Evolutionary conservation across 2,329 filamentous ascomycete species (phyloP), one percentile per base, ranked within the genome.

Genomic region (Trichoderma sp.): DNA sequence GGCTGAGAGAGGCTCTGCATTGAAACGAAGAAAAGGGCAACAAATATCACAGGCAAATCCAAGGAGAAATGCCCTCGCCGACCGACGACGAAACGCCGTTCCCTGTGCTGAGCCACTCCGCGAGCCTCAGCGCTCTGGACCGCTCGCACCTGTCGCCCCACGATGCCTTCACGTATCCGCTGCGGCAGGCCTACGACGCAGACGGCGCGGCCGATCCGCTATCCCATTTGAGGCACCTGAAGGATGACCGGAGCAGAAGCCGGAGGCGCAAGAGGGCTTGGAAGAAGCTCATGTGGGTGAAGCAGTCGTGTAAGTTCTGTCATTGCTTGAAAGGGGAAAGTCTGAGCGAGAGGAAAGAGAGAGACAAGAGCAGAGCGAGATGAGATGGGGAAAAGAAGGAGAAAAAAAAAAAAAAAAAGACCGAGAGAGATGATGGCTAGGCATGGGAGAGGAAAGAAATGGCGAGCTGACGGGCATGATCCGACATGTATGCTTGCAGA

Each of bases 211-310:
- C 70, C 39, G 74, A 74, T 24, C 69, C 73, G 13, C 73, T 77
- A 39, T 74, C 79, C 59, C 82, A 81, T 58, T 70, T 78, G 73
- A 84, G 82, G 73, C 82, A 83, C 60, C 68, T 76, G 81, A 83
- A 84, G 56, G 81, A 86, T 68, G 86, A 86, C 52, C 84, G 89
- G 21, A 91, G 88, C 72, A 83, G 88, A 59, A 92, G 90, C 73
- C 85, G 91, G 58, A 85, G 89, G 74, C 85, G 90, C 72, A 92
- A 90, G 76, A 87, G 89, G 61, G 88, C 88, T 13, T 98, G 95
- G 92, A 97, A 96, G 85, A 98, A 98, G 83, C 82, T 99, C 72
- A 86, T 99, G 67, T 99, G 96, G 96, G 94, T 99, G 76, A 97
- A 97, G 81, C 96, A 98, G 79, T 92, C 92, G 39, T 97, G 92